A percentile compares a stretch with the other conserved stretches of the same genome.
These are phyloP conservation scores for Xylaria sp. DNA, from an alignment of 2,329 filamentous ascomycete species.

Conservation along the genomic window DNA sequence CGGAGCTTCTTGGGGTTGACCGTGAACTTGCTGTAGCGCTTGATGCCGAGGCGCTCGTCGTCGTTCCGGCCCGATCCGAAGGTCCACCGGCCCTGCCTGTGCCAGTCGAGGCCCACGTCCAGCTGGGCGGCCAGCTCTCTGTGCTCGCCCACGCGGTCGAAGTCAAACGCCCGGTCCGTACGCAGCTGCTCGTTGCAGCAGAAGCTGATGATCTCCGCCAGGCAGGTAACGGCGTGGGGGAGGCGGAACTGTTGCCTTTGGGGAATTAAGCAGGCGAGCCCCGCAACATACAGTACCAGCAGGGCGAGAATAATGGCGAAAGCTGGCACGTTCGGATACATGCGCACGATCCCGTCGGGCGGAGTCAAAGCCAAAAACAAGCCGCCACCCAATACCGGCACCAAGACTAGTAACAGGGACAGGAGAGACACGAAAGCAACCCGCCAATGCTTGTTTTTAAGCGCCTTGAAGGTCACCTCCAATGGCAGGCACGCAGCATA, in stretches of 20 bases:
- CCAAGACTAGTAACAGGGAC: slow-evolving; percentile 59
- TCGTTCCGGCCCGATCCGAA: slow-evolving; percentile 47
- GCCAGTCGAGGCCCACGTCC: slow-evolving; percentile 53
- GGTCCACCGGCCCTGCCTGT: slow-evolving; percentile 55
- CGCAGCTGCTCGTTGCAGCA: slow-evolving; percentile 73
- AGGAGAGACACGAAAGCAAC: slow-evolving; percentile 64
- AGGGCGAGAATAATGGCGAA: slow-evolving; percentile 75
- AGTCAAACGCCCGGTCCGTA: slow-evolving; percentile 72
- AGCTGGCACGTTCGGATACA: slow-evolving; percentile 74
- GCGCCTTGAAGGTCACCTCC: slow-evolving; percentile 59
- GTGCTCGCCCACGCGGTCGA: slow-evolving; percentile 59
- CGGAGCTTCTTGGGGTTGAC: slow-evolving; percentile 29
- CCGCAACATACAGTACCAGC: slow-evolving; percentile 69
- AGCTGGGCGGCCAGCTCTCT: slow-evolving; percentile 70
- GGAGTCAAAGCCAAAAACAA: slow-evolving; percentile 74
- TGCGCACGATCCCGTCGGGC: slow-evolving; percentile 53
- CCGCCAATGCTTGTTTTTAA: slow-evolving; percentile 65
- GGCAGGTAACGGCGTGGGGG: slow-evolving; percentile 71
- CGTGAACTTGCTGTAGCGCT: slow-evolving; percentile 34
- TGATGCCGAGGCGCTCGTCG: slow-evolving; percentile 36
- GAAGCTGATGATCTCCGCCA: slow-evolving; percentile 79
- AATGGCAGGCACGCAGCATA: slow-evolving; percentile 70
- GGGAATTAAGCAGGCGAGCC: slow-evolving; percentile 64
- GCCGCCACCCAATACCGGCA: slow-evolving; percentile 71
- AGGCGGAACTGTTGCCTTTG: slow-evolving; percentile 64